Evolutionary conservation across 2,329 filamentous ascomycete genomes (phyloP).

Genomic region (Aspergillus persii): DNA sequence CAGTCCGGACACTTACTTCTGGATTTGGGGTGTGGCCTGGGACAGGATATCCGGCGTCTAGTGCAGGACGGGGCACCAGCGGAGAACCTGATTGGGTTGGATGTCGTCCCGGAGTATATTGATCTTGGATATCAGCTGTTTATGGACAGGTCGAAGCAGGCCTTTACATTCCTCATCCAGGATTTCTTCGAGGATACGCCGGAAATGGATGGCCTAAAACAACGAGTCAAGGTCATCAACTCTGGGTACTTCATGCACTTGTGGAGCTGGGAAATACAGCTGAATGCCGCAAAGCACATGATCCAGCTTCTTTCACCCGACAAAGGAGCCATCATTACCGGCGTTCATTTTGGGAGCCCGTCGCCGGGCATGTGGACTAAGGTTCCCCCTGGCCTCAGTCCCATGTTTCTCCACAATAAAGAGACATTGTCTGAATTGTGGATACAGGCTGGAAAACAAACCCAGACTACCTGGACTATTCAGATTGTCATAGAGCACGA

Average conservation of each 20-base stretch:
- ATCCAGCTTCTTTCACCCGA: neutral
- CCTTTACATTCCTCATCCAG: neutral
- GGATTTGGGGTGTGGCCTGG: neutral
- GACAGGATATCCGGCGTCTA: neutral
- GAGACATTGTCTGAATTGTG: no score
- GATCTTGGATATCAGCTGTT: neutral
- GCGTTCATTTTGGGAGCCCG: neutral
- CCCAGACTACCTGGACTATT: no score
- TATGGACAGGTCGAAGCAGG: neutral
- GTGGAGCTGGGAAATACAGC: neutral
- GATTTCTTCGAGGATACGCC: neutral
- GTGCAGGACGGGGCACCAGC: neutral
- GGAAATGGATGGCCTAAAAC: neutral
- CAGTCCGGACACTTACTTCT: neutral
- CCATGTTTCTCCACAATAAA: no score
- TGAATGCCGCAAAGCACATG: neutral
- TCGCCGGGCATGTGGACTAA: neutral
- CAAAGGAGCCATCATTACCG: neutral
- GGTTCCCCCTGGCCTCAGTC: no score
- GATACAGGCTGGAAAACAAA: no score
- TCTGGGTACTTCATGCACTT: neutral
- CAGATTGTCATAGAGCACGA: no score
- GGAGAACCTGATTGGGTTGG: neutral
- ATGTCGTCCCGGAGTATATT: neutral
- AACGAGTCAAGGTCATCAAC: neutral